A percentile compares a stretch with the other conserved stretches of the same genome.
Evolutionary conservation across 805 yeast species (phyloP).

Genomic region (Nakazawaea ernobii): DNA sequence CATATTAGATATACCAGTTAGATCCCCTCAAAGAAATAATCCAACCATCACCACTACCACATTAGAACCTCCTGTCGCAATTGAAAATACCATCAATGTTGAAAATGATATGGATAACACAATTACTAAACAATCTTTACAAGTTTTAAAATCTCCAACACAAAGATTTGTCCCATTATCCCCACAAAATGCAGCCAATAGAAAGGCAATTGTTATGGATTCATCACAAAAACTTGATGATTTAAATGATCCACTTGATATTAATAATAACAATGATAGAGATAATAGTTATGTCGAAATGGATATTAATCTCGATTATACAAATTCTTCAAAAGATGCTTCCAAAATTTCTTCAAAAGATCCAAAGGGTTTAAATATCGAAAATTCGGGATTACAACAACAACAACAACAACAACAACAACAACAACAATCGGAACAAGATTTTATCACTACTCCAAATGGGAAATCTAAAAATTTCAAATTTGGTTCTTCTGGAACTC

Average conservation of each 20-base stretch:
- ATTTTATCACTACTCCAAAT: slow-evolving; percentile 10
- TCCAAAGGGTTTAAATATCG: slow-evolving; percentile 12
- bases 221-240: neutral
- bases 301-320: slow-evolving; percentile 5
- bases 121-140: neutral
- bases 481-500: slow-evolving; percentile 14
- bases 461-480: slow-evolving; percentile 10
- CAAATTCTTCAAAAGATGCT: neutral
- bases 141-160: neutral
- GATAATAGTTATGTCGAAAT: slow-evolving; percentile 16
- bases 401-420: slow-evolving; percentile 1
- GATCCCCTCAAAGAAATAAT: slow-evolving; percentile 22
- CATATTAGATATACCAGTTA: slow-evolving; percentile 22
- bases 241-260: slow-evolving; percentile 14
- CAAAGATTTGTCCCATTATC: slow-evolving; percentile 4
- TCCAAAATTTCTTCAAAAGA: slow-evolving; percentile 6
- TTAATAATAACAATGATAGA: slow-evolving; percentile 14
- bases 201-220: slow-evolving; percentile 18
- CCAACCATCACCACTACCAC: neutral
- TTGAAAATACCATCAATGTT: neutral
- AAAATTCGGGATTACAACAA: slow-evolving; percentile 11
- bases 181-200: slow-evolving; percentile 6
- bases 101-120: too few relatives aligned
- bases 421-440: slow-evolving; percentile 15
- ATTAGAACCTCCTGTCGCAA: neutral